Base-by-base conservation (phyloP, 805 yeast genomes). In the Dipodascus geniculatus region DNA sequence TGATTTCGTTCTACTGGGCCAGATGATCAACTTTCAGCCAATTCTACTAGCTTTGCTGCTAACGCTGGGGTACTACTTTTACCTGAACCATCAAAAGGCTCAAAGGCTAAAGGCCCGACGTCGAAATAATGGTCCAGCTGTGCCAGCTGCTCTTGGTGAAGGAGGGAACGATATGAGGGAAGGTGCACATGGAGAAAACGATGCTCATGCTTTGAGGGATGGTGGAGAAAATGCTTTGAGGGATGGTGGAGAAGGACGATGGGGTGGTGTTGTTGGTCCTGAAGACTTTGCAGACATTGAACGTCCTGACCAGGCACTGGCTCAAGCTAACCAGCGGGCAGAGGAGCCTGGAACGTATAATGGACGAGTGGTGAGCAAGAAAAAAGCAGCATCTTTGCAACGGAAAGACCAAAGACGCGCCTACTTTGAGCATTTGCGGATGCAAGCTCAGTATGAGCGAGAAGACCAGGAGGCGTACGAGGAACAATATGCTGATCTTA, bases 381-480 rank as follows among this genome's bases (percentile, higher is more conserved):
- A 53, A 28, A 53, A 53, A 31, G 55, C 50, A 48, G 47, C 47
- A 23, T 28, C 48, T 11, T 24, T 53, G 33, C 53, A 52, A 3
- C 55, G 55, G 11, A 53, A 53, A 11, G 55, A 53, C 23, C 55
- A 53, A 8, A 19, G 35, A 6, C 47, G 48, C 20, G 55, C 55
- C 22, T 53, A 50, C 53, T 48, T 50, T n/a, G 55, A 53, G 50
- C 51, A 53, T 42, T 19, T 38, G 9, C 38, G 55, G 11, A 49
- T 28, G 33, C 49, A 50, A 38, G 44, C 44, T 4, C 20, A 38
- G 20, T 38, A n/a, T 38, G 44, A 38, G 44, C 44, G 44, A 6
- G 44, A 38, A 17, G 44, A 38, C 14, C 44, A 17, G 20, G 44
- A 9, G 11, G 8, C 20, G 17, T 17, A n/a, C 6, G 44, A 38